Evolutionary conservation across 495 filamentous ascomycete species (phyloP).

Genomic region (Tetracladium marchalianum): DNA sequence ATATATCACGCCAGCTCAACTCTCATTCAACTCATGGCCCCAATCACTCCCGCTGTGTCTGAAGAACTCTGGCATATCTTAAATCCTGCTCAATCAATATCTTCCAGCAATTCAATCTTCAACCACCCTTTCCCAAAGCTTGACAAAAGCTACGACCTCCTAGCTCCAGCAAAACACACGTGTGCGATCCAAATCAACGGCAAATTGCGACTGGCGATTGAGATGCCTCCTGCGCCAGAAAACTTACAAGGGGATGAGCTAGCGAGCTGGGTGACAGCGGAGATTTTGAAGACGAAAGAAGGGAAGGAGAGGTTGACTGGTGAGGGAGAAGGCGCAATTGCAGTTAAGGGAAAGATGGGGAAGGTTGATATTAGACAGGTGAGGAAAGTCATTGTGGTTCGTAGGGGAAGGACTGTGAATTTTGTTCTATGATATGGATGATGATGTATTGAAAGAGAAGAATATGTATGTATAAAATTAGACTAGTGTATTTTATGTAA

Average conservation of each 20-base stretch:
- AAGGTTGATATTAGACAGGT: conserved; percentile 26
- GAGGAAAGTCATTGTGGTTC: conserved; percentile 40
- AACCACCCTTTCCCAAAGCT: conserved; percentile 40
- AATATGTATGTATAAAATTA: too few relatives aligned
- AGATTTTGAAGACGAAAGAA: conserved; percentile 20
- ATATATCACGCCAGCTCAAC: conserved; percentile 12
- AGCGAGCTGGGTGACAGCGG: conserved; percentile 30
- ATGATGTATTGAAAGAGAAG: too few relatives aligned
- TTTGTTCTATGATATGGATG: conserved; percentile 34
- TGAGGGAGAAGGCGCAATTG: conserved; percentile 23
- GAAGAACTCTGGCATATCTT: conserved; percentile 71
- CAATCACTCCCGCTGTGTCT: conserved; percentile 65
- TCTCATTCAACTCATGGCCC: conserved; percentile 62
- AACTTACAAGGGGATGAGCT: conserved; percentile 35
- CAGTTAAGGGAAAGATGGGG: conserved; percentile 23
- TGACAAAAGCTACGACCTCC: conserved; percentile 34
- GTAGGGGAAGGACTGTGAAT: conserved; percentile 44
- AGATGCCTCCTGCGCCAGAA: conserved; percentile 33
- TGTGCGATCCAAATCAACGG: conserved; percentile 73
- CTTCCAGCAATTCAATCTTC: conserved; percentile 32
- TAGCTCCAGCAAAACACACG: conserved; percentile 24
- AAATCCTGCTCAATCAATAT: conserved; percentile 20
- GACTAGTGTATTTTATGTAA: too few relatives aligned
- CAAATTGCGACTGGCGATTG: conserved; percentile 53
- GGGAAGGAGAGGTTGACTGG: conserved; percentile 20